Evolutionary conservation across 1,284 basidiomycete species (phyloP), one percentile per base, ranked within the genome.

Genomic region (Tetrapyrgos nigripes): DNA sequence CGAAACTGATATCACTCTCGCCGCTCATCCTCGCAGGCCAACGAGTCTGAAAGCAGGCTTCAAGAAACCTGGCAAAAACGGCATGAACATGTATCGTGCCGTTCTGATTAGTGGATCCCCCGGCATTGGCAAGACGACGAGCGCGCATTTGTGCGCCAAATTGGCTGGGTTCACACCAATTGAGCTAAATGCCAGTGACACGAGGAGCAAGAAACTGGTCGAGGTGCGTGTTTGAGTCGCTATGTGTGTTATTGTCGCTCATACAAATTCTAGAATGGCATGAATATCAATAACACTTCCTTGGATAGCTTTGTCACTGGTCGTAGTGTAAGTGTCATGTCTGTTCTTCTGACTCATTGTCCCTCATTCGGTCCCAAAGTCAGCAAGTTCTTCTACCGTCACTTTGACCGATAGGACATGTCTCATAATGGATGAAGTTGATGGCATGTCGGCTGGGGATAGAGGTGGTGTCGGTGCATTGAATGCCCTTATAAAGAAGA

Each of bases 341-440:
- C 37, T 11, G 3, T 53, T 28, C 21, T 14, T 31, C n/a, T 40
- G 27, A 21, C 23, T 21, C 59, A 49, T 62, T 11, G 9, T 23
- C 10, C 49, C 27, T 50, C 45, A 26, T 58, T n/a, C 21, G n/a
- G n/a, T 24, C 48, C 59, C 11, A 61, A 40, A 46, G 19, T 63
- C 88, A 89, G 87, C 84, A 1, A 91, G 92, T 60, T 85, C 85
- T 0, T 79, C 85, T 2, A 92, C 89, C 1, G 76, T 96, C 2
- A 69, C 79, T 11, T 86, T 98, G 61, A 93, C 91, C 0, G 86
- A 93, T 64, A 87, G 84, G 67, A 88, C 92, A 0, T 94, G 95
- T 64, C 78, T 99, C 46, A 98, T 99, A 72, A 98, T 99, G 95
- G 97, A 99, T 71, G 97, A 99, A 73, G 97, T 99, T 0, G 97